Evolutionary conservation across 768 basidiomycete genomes (phyloP).

Genomic region (Lactifluus subvellereus): DNA sequence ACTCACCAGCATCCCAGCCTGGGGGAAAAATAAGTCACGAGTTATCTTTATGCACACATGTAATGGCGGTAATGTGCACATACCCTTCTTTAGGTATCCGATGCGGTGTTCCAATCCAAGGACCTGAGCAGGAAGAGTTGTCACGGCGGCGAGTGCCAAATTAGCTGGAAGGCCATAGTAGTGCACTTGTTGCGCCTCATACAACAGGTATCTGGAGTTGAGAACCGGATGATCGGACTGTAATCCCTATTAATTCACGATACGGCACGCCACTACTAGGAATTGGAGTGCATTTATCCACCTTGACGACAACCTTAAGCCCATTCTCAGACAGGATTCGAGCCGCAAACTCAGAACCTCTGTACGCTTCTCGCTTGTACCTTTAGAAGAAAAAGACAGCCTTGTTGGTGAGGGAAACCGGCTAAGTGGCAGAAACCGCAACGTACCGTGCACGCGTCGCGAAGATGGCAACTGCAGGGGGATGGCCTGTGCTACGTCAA

Average conservation of each 20-base stretch:
- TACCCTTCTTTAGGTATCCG: slow-evolving; percentile 60
- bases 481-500: slow-evolving; percentile 34
- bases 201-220: slow-evolving; percentile 60
- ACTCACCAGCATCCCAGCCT: slow-evolving; percentile 63
- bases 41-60: slow-evolving; percentile 25
- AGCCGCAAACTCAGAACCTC: slow-evolving; percentile 60
- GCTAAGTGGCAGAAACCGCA: not conserved
- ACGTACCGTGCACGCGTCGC: slow-evolving; percentile 60
- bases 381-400: not conserved
- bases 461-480: slow-evolving; percentile 75
- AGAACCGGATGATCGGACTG: slow-evolving; percentile 48
- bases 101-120: slow-evolving; percentile 65
- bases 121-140: slow-evolving; percentile 54
- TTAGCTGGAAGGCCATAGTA: slow-evolving; percentile 54
- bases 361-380: slow-evolving; percentile 58
- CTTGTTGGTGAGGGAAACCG: slow-evolving; percentile 11
- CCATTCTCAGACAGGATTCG: slow-evolving; percentile 53
- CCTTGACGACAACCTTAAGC: slow-evolving; percentile 59
- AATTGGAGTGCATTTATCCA: slow-evolving; percentile 19
- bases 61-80: slow-evolving; percentile 52
- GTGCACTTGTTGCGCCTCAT: slow-evolving; percentile 66
- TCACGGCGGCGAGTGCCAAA: slow-evolving; percentile 57
- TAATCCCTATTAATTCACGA: not conserved
- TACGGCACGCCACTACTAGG: not conserved
- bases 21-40: not conserved